Percentiles rank a stretch among this genome's conserved stretches.
Conservation (phyloP, 257 asterid genomes). For the Cordia subcordata region DNA sequence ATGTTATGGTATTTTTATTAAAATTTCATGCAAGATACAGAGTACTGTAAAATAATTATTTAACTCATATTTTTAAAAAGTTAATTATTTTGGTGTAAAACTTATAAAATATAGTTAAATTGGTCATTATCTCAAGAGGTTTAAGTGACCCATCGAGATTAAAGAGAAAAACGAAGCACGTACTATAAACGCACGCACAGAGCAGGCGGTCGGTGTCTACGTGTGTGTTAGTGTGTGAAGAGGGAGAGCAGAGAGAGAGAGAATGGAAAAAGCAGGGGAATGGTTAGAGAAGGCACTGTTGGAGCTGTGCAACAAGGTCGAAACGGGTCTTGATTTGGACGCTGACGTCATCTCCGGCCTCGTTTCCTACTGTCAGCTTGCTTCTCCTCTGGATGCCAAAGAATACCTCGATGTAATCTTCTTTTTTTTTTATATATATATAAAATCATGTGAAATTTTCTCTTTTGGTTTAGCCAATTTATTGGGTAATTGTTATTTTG, state of each 20-base stretch:
- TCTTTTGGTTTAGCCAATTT: constrained; percentile 4
- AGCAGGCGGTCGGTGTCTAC: not conserved
- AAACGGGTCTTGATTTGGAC: constrained; percentile 72
- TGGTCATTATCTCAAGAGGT: too few species aligned
- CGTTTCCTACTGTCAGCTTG: constrained; percentile 91
- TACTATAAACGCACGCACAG: not conserved
- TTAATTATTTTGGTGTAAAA: too few species aligned
- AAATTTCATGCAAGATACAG: too few species aligned
- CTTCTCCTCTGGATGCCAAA: constrained; percentile 87
- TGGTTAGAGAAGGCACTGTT: constrained; percentile 74
- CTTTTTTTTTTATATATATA: not conserved
- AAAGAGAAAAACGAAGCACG: not conserved
- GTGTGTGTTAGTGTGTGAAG: too few species aligned
- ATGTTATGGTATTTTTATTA: too few species aligned
- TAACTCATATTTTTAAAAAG: too few species aligned
- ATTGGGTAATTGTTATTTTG: not conserved
- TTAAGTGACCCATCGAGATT: not conserved
- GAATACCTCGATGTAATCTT: constrained; percentile 80
- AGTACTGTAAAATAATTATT: too few species aligned
- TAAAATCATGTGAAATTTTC: not conserved
- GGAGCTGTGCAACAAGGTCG: constrained; percentile 55
- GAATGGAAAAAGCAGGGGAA: constrained; percentile 51
- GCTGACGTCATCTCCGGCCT: constrained; percentile 81
- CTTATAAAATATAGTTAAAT: too few species aligned
- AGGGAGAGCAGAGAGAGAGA: constrained; percentile 6